Conservation (phyloP, 192 early-diverging fungal genomes). For the Coemansia aciculifera region DNA sequence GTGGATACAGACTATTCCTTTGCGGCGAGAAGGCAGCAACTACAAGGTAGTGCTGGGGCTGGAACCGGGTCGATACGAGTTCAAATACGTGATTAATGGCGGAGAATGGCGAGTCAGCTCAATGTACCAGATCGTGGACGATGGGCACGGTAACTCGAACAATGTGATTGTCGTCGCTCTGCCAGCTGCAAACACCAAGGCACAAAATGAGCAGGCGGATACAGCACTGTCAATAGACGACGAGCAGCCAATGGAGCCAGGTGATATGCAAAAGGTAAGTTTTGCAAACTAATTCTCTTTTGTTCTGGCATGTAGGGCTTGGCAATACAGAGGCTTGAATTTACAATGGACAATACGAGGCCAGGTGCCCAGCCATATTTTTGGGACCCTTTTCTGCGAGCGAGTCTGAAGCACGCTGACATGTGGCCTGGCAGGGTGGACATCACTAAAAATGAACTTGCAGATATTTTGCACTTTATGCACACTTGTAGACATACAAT, state of each 20-base stretch:
- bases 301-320: not conserved
- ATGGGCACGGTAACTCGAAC: constrained; percentile 44
- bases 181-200: not conserved
- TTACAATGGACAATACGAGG: not conserved
- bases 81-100: constrained; percentile 47
- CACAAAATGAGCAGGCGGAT: not conserved
- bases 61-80: constrained; percentile 42
- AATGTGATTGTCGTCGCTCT: constrained; percentile 29
- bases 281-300: not conserved
- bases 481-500: not conserved
- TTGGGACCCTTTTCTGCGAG: not conserved
- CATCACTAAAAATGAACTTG: not conserved
- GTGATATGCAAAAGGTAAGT: not conserved
- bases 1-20: constrained; percentile 40
- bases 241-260: not conserved
- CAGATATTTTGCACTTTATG: constrained; percentile 15
- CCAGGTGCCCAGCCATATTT: no score
- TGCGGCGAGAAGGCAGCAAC: constrained; percentile 12
- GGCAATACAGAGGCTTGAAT: not conserved
- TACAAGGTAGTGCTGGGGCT: constrained; percentile 27
- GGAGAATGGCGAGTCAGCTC: constrained; percentile 39
- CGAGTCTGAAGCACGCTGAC: constrained; percentile 5
- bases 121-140: constrained; percentile 24
- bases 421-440: not conserved
- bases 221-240: constrained; percentile 7